phyloP scores from a whole-genome alignment of 1,284 basidiomycete genomes.

The Marasmius oreades region DNA sequence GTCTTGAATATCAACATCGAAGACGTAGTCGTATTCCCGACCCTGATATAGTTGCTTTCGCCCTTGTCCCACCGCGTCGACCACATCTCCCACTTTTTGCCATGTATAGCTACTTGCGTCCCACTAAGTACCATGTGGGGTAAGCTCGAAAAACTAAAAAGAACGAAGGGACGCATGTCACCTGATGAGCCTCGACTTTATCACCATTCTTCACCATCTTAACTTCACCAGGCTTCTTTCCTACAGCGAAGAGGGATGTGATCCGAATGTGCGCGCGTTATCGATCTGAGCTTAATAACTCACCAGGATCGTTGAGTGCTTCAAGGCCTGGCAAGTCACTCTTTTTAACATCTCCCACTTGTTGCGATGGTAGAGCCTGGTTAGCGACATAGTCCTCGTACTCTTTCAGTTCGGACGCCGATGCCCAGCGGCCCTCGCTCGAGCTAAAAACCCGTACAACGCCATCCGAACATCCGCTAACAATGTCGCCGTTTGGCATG shows the following conservation, averaged over 20 bases:
- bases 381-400: constrained; percentile 74
- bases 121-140: constrained; percentile 51
- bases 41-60: constrained; percentile 89
- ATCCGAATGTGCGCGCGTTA: background rate
- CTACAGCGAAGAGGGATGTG: constrained; percentile 32
- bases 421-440: constrained; percentile 71
- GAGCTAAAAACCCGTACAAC: constrained; percentile 86
- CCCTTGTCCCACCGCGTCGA: constrained; percentile 86
- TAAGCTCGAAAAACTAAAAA: constrained; percentile 6
- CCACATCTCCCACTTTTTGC: constrained; percentile 95
- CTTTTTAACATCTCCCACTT: constrained; percentile 92
- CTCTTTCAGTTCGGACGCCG: constrained; percentile 58
- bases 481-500: constrained; percentile 86
- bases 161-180: constrained; percentile 26
- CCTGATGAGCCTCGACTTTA: constrained; percentile 85
- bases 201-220: constrained; percentile 85
- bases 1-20: constrained; percentile 95
- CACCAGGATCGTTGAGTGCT: constrained; percentile 71
- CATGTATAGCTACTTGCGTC: constrained; percentile 65
- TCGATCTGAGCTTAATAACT: constrained; percentile 18
- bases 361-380: constrained; percentile 70
- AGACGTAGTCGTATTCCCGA: constrained; percentile 97
- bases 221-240: constrained; percentile 89
- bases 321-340: constrained; percentile 85
- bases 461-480: constrained; percentile 87